These are phyloP conservation scores for Vigna nakashimae DNA, from an alignment of 306 rosid species.

Conservation along the genomic window DNA sequence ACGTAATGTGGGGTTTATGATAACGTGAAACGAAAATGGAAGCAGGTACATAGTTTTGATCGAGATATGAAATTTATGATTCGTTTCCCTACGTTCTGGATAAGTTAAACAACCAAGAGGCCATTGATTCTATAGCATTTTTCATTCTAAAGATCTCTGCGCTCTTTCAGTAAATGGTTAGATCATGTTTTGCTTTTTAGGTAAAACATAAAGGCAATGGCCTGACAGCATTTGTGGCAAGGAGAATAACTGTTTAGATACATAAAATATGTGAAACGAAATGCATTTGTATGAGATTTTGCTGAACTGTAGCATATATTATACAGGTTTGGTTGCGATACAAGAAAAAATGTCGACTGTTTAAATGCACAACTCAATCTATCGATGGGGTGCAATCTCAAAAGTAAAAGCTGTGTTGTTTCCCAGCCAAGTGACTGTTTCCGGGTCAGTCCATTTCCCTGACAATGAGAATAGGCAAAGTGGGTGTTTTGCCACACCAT, in stretches of 20 bases:
- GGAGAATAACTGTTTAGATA: background rate
- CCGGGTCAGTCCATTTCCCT: constrained; percentile 7
- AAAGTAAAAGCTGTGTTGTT: constrained; percentile 7
- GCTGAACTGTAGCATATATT: background rate
- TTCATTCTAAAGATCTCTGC: background rate
- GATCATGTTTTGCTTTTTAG: background rate
- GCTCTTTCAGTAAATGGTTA: background rate
- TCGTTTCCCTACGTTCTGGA: background rate
- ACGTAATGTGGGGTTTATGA: background rate
- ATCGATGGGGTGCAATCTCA: background rate
- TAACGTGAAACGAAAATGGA: background rate
- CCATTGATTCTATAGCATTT: too few relatives aligned
- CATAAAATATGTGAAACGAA: constrained; percentile 9
- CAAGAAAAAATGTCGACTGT: background rate
- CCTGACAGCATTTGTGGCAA: background rate
- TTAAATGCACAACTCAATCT: constrained; percentile 10
- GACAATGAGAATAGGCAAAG: constrained; percentile 2
- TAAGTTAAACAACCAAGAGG: background rate
- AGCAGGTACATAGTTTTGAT: background rate
- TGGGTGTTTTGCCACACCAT: constrained; percentile 27
- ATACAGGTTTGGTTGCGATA: constrained; percentile 22
- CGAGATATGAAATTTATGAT: background rate
- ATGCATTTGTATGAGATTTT: constrained; percentile 5
- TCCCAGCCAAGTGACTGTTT: constrained; percentile 10
- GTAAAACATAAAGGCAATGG: background rate